Conservation (phyloP, 495 filamentous ascomycete genomes). For the Xylaria flabelliformis region DNA sequence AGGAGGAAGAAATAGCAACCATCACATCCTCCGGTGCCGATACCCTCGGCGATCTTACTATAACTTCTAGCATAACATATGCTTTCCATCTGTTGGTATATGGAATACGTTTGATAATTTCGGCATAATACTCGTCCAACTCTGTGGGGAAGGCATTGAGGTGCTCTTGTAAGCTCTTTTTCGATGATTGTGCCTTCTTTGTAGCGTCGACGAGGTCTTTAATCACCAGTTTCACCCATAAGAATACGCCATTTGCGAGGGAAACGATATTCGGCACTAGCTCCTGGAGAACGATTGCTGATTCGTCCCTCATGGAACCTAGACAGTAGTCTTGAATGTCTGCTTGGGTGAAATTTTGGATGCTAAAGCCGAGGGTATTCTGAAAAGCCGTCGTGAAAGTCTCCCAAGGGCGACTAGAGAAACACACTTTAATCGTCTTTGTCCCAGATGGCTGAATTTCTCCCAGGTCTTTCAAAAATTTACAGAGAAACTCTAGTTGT, state of each 20-base stretch:
- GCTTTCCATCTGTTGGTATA: background rate
- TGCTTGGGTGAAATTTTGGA: conserved; percentile 31
- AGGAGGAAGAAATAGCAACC: background rate
- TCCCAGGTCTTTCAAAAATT: background rate
- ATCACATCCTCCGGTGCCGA: background rate
- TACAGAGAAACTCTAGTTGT: background rate
- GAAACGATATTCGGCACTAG: conserved; percentile 13
- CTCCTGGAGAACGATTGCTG: background rate
- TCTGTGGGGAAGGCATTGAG: background rate
- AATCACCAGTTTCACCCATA: conserved; percentile 36
- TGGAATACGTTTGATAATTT: background rate
- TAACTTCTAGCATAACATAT: background rate
- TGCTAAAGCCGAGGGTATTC: background rate
- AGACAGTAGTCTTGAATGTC: conserved; percentile 35
- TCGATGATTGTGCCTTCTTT: background rate
- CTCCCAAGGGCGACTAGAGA: background rate
- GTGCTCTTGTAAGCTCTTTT: background rate
- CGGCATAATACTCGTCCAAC: background rate
- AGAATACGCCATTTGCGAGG: conserved; percentile 30
- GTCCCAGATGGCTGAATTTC: background rate
- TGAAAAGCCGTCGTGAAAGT: background rate
- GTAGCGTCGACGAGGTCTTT: conserved; percentile 25
- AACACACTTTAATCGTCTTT: background rate
- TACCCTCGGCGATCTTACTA: background rate
- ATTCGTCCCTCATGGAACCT: conserved; percentile 25